Conservation (phyloP, 192 early-diverging fungal species). For the Diversispora eburnea region DNA sequence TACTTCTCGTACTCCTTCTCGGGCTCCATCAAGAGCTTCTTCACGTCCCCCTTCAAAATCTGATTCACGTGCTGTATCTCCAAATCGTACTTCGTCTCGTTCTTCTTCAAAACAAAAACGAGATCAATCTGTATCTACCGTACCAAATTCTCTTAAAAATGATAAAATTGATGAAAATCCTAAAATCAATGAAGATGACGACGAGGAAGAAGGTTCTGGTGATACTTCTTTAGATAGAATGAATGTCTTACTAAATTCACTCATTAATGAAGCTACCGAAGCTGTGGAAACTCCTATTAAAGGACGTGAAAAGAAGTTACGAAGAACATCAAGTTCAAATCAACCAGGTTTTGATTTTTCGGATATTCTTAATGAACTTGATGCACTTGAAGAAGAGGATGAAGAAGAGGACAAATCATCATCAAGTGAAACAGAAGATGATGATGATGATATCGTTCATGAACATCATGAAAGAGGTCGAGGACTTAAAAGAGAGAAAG, state of each 20-base stretch:
- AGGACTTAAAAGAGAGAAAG: not conserved
- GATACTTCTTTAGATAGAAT: slow-evolving; percentile 38
- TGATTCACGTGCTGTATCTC: slow-evolving; percentile 31
- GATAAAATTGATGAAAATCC: slow-evolving; percentile 32
- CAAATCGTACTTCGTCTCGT: slow-evolving; percentile 16
- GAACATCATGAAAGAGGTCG: not conserved
- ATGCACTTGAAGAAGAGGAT: slow-evolving; percentile 22
- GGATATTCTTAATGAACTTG: not conserved
- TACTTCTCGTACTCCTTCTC: slow-evolving; percentile 29
- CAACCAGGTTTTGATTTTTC: not conserved
- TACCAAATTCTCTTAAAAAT: slow-evolving; percentile 21
- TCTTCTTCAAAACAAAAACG: not conserved
- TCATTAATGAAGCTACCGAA: slow-evolving; percentile 40
- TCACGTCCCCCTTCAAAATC: slow-evolving; percentile 22
- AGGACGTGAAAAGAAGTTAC: slow-evolving; percentile 28
- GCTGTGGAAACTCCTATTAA: slow-evolving; percentile 37
- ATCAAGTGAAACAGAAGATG: not conserved
- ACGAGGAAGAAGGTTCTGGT: slow-evolving; percentile 10
- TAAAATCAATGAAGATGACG: slow-evolving; percentile 23
- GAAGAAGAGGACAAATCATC: not conserved
- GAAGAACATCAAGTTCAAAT: slow-evolving; percentile 5
- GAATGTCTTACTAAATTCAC: slow-evolving; percentile 28
- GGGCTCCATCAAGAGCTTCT: slow-evolving; percentile 27
- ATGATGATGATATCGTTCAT: not conserved
- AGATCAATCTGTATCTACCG: slow-evolving; percentile 14